Evolutionary conservation across 345 rosid species (phyloP).

Genomic region (Lumnitzera littorea): DNA sequence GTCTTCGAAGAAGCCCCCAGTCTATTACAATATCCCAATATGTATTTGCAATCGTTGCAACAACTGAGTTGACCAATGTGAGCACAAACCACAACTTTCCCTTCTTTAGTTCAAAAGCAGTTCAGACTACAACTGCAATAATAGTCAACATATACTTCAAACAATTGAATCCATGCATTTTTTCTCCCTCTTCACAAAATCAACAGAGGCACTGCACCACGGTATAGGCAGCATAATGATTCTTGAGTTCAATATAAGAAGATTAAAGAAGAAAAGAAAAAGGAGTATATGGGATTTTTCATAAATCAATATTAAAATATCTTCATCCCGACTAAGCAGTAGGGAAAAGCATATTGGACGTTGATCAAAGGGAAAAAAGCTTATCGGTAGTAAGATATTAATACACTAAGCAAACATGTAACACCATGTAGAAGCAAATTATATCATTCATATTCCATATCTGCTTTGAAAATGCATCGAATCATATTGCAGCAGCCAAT

Average conservation of each 20-base stretch:
- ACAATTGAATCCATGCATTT: conserved; percentile 44
- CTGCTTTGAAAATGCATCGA: too few species aligned
- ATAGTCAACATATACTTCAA: conserved; percentile 58
- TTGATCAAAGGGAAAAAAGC: too few species aligned
- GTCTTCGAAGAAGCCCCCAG: conserved; percentile 67
- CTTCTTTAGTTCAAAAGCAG: conserved; percentile 46
- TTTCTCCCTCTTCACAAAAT: conserved; percentile 51
- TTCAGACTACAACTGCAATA: conserved; percentile 52
- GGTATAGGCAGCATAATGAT: not conserved
- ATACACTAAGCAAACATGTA: too few species aligned
- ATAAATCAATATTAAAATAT: too few species aligned
- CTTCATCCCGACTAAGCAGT: too few species aligned
- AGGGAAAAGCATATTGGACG: too few species aligned
- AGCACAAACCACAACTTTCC: conserved; percentile 49
- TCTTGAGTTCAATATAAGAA: conserved; percentile 1
- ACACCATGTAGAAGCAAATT: too few species aligned
- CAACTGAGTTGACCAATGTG: conserved; percentile 56
- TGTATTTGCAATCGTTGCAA: conserved; percentile 35
- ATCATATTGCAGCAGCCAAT: too few species aligned
- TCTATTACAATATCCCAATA: conserved; percentile 69
- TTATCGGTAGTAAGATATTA: too few species aligned
- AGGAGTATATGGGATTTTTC: too few species aligned
- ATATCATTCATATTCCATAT: too few species aligned
- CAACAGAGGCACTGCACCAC: conserved; percentile 48
- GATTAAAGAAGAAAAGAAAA: not conserved